Evolutionary conservation across 495 filamentous ascomycete species (phyloP).

Genomic region (Aspergillus homomorphus): DNA sequence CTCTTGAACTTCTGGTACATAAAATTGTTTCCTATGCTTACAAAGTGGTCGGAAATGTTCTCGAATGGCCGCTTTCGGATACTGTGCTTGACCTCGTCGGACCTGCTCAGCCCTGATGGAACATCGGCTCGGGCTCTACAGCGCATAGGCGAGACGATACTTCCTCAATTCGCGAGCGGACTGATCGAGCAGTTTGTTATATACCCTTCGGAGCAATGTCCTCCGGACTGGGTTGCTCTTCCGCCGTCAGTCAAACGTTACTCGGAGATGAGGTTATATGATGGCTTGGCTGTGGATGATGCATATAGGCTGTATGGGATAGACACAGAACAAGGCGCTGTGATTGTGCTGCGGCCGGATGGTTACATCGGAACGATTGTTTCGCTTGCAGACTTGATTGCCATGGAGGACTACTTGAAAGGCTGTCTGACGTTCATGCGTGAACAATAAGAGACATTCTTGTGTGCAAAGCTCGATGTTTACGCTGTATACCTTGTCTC

Average conservation of each 20-base stretch:
- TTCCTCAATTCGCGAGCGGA: constrained; percentile 35
- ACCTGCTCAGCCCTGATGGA: constrained; percentile 27
- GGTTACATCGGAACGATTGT: constrained; percentile 60
- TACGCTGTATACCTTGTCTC: no score
- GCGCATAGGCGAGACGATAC: constrained; percentile 31
- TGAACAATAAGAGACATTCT: no score
- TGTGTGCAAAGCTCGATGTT: no score
- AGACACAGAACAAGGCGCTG: constrained; percentile 51
- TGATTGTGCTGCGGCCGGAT: constrained; percentile 61
- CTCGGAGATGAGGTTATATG: constrained; percentile 54
- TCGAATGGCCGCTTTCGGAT: constrained; percentile 45
- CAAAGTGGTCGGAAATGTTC: constrained; percentile 28
- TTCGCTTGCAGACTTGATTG: constrained; percentile 45
- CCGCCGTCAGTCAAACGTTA: constrained; percentile 54
- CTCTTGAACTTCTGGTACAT: not conserved
- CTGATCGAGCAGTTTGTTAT: constrained; percentile 58
- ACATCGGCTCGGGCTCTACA: constrained; percentile 28
- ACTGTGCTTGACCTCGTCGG: constrained; percentile 33
- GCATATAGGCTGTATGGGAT: constrained; percentile 63
- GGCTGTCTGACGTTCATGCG: not conserved
- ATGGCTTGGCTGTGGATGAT: constrained; percentile 62
- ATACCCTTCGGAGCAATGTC: constrained; percentile 46
- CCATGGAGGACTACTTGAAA: constrained; percentile 3
- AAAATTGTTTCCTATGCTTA: not conserved
- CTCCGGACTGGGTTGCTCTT: constrained; percentile 51